These are phyloP conservation scores for Penicillium mononematosum DNA, from an alignment of 495 filamentous ascomycete species.

Conservation along the genomic window DNA sequence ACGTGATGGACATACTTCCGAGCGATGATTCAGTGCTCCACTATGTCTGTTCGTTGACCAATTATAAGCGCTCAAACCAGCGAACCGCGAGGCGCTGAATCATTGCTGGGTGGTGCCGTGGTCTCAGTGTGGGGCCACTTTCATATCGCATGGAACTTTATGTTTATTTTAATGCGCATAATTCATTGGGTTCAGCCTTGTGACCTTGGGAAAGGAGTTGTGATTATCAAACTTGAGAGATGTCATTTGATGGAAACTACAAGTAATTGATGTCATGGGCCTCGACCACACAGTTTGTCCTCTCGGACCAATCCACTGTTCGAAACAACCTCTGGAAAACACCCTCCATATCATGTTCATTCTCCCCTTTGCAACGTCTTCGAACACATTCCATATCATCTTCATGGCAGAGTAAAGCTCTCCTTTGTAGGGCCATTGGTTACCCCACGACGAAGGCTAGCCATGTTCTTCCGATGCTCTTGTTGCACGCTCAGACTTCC, in stretches of 20 bases:
- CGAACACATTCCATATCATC: neutral
- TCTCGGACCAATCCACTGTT: neutral
- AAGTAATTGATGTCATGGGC: neutral
- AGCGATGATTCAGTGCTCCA: constrained; percentile 8
- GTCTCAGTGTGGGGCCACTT: neutral
- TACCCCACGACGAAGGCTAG: neutral
- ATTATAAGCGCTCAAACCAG: neutral
- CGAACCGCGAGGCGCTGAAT: constrained; percentile 2
- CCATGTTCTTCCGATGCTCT: neutral
- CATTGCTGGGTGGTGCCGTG: neutral
- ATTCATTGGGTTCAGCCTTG: neutral
- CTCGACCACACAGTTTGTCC: neutral
- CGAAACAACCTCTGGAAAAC: neutral
- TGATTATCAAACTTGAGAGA: neutral
- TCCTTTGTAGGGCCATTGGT: neutral
- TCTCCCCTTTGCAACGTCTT: neutral
- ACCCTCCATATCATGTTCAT: neutral
- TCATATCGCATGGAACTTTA: neutral
- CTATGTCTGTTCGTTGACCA: neutral
- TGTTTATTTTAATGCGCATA: constrained; percentile 7
- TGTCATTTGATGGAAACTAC: neutral
- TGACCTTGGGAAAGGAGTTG: no score
- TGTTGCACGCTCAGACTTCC: neutral
- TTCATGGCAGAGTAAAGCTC: neutral
- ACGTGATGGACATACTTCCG: neutral